phyloP scores from a whole-genome alignment of 2,329 filamentous ascomycete genomes.

The Endoconidiophora polonica region DNA sequence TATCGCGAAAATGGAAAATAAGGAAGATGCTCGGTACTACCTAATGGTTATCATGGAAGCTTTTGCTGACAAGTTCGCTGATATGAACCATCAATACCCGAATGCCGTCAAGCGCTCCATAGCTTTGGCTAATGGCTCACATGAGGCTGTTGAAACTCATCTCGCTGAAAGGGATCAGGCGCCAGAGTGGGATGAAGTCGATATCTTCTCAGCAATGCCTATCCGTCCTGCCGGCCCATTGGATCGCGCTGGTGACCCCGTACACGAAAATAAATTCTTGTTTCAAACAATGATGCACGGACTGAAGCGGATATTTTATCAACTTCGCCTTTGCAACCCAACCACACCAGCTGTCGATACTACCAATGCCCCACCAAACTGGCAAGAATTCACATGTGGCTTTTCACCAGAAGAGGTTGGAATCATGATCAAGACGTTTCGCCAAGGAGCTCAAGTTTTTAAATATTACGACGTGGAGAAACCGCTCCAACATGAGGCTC shows the following conservation, averaged over 20 bases:
- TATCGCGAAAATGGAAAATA: constrained; percentile 85
- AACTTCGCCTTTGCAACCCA: constrained; percentile 76
- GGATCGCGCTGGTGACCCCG: constrained; percentile 76
- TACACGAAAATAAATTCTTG: constrained; percentile 92
- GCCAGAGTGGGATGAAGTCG: constrained; percentile 94
- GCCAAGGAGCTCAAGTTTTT: constrained; percentile 90
- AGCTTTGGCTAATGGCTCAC: constrained; percentile 23
- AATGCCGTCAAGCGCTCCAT: constrained; percentile 90
- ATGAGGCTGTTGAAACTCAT: constrained; percentile 66
- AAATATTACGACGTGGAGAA: constrained; percentile 91
- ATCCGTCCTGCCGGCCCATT: constrained; percentile 67
- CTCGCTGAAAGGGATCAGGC: constrained; percentile 64
- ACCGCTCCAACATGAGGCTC: constrained; percentile 21
- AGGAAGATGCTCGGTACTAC: constrained; percentile 86
- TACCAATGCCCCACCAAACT: constrained; percentile 68
- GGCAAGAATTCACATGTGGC: constrained; percentile 88
- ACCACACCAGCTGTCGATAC: constrained; percentile 44
- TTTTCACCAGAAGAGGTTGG: constrained; percentile 96
- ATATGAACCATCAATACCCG: constrained; percentile 91
- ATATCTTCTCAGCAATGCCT: constrained; percentile 90
- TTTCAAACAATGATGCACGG: constrained; percentile 95
- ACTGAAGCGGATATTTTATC: constrained; percentile 78
- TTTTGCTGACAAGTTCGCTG: constrained; percentile 93
- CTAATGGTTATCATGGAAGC: constrained; percentile 95
- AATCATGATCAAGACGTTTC: constrained; percentile 92